Conservation (phyloP, 371 early-diverging fungal species). For the Chytridium lagenaria region DNA sequence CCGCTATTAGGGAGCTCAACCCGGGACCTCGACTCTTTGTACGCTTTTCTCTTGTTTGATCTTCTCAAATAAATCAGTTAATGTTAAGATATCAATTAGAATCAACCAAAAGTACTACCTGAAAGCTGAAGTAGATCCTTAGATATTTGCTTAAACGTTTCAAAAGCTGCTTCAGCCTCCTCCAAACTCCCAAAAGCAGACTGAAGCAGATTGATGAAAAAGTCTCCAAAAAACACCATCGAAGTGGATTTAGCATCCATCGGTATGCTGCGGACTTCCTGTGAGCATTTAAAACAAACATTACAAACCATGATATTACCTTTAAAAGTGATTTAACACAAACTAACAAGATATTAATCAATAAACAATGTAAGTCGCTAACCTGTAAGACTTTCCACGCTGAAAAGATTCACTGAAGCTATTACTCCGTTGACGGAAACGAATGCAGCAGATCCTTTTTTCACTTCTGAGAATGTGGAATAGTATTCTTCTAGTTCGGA, state of each 20-base stretch:
- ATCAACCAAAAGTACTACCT: background rate
- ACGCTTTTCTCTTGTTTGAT: too few species aligned
- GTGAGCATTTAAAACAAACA: too few species aligned
- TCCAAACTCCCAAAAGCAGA: background rate
- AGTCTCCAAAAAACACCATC: background rate
- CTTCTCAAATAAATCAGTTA: background rate
- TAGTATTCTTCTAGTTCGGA: conserved; percentile 29
- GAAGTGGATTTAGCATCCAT: background rate
- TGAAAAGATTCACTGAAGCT: too few species aligned
- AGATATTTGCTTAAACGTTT: background rate
- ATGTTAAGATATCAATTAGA: background rate
- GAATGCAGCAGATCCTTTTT: too few species aligned
- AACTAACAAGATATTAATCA: too few species aligned
- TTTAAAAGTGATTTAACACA: too few species aligned
- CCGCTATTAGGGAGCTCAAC: background rate
- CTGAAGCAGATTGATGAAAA: background rate
- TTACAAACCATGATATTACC: too few species aligned
- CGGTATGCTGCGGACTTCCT: background rate
- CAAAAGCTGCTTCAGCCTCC: background rate
- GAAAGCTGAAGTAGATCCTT: background rate
- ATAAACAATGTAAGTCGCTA: too few species aligned
- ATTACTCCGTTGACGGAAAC: too few species aligned
- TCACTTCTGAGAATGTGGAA: too few species aligned
- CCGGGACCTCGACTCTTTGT: too few species aligned
- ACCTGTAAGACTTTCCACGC: too few species aligned